phyloP scores from a whole-genome alignment of 1,139 yeast species.

The Scheffersomyces titani region DNA sequence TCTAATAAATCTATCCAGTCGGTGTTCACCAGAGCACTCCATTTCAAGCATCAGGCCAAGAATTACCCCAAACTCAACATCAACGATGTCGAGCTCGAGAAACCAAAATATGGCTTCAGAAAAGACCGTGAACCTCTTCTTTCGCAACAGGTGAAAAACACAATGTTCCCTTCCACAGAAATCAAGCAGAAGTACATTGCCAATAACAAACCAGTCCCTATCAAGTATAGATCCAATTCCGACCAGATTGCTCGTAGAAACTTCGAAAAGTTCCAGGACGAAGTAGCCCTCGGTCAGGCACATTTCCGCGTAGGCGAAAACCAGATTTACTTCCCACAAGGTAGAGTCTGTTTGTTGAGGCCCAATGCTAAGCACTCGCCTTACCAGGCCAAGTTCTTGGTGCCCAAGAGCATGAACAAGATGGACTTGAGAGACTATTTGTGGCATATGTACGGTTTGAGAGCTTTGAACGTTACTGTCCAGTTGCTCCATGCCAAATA shows the following conservation, averaged over 20 bases:
- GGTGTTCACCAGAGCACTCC: slow-evolving; percentile 23
- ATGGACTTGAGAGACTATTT: slow-evolving; percentile 89
- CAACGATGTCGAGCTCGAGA: slow-evolving; percentile 39
- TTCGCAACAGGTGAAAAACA: slow-evolving; percentile 42
- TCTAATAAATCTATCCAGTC: slow-evolving; percentile 6
- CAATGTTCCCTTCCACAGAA: slow-evolving; percentile 42
- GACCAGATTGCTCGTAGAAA: slow-evolving; percentile 42
- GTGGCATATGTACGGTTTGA: slow-evolving; percentile 81
- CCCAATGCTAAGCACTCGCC: slow-evolving; percentile 96
- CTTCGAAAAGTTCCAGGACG: slow-evolving; percentile 49
- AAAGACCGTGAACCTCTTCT: slow-evolving; percentile 41
- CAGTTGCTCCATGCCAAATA: slow-evolving; percentile 78
- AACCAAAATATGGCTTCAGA: slow-evolving; percentile 42
- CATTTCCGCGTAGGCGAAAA: slow-evolving; percentile 81
- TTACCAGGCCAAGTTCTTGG: slow-evolving; percentile 90
- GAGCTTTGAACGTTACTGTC: slow-evolving; percentile 85
- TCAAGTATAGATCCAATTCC: slow-evolving; percentile 36
- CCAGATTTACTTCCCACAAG: slow-evolving; percentile 78
- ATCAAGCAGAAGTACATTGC: slow-evolving; percentile 36
- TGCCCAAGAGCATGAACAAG: slow-evolving; percentile 88
- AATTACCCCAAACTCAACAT: slow-evolving; percentile 45
- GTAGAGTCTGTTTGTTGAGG: slow-evolving; percentile 73
- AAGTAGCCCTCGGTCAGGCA: slow-evolving; percentile 64
- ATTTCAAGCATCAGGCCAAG: slow-evolving; percentile 31
- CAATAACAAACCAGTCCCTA: slow-evolving; percentile 47